Base-by-base conservation (phyloP, 1,284 basidiomycete genomes). In the Inonotus hispidus region DNA sequence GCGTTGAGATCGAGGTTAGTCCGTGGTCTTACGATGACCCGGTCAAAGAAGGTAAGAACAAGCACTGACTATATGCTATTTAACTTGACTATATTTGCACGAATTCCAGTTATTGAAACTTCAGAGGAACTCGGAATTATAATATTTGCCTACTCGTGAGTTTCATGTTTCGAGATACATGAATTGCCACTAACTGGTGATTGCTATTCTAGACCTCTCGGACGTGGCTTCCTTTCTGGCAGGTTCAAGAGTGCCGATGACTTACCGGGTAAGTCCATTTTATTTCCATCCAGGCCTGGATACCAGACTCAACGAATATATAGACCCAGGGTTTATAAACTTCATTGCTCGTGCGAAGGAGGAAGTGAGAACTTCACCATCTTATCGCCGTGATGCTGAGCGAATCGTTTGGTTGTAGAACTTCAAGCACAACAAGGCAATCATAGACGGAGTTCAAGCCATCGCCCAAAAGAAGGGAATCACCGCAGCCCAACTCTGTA, bases 151-250 rank as follows among this genome's bases (percentile, higher is more conserved):
- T 88, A 88, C 68, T 80, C 79, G 68, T 78, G 53, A 41, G 73
- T 66, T 35, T 29, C 16, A 55, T 13, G 19, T 49, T 35, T 43
- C 37, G 5, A 14, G 16, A 27, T 14, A 13, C 13, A 7, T 35
- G 1, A 5, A 57, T 43, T 2, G 47, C 16, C 7, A 32, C 32
- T 35, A 8, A 19, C 3, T n/a, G 27, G 50, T 4, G 35, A 47
- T 19, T 59, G 3, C 32, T 13, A 23, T 46, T n/a, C 47, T 37
- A 79, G 77, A 2, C 85, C 84, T 0, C 76, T 87, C 16, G 84
- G 83, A 6, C 73, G 75, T 49, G 86, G 87, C 1, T 79, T 87
- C 68, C 71, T 89, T 19, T 77, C 80, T 0, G 82, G 84, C 11
- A 71, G 72, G 45, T 77, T 79, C 66, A 78, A 79, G 67, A 72